These are phyloP conservation scores for Neurospora tetraspora DNA, from an alignment of 495 filamentous ascomycete species.

Conservation along the genomic window DNA sequence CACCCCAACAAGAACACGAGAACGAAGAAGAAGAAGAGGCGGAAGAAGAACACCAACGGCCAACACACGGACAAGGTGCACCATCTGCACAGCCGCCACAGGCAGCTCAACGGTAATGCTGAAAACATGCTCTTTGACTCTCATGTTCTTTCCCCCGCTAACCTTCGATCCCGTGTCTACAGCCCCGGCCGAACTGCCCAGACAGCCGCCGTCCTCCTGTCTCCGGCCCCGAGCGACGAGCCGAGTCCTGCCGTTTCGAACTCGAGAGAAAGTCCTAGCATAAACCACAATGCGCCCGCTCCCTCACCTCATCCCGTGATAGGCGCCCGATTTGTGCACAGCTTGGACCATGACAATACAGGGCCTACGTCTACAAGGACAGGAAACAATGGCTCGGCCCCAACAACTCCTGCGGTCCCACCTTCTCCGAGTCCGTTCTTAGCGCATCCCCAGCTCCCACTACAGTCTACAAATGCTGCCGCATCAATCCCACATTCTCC, in stretches of 20 bases:
- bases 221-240: slow-evolving; percentile 47
- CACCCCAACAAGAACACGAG: background rate
- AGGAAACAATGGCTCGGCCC: background rate
- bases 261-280: slow-evolving; percentile 20
- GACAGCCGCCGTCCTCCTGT: slow-evolving; percentile 34
- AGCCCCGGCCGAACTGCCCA: background rate
- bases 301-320: slow-evolving; percentile 7
- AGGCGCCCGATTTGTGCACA: slow-evolving; percentile 18
- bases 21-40: background rate
- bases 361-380: background rate
- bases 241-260: slow-evolving; percentile 30
- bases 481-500: background rate
- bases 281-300: background rate
- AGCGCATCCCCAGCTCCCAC: background rate
- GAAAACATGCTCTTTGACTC: slow-evolving; percentile 2
- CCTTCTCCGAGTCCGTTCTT: background rate
- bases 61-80: background rate
- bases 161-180: background rate
- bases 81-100: slow-evolving; percentile 2
- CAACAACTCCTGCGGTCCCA: background rate
- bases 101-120: slow-evolving; percentile 5
- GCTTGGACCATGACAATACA: background rate
- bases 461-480: background rate
- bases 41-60: background rate
- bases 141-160: background rate